Percentiles rank a stretch among this genome's conserved stretches.
Conservation (phyloP, 768 basidiomycete species). For the Boletales sp. region DNA sequence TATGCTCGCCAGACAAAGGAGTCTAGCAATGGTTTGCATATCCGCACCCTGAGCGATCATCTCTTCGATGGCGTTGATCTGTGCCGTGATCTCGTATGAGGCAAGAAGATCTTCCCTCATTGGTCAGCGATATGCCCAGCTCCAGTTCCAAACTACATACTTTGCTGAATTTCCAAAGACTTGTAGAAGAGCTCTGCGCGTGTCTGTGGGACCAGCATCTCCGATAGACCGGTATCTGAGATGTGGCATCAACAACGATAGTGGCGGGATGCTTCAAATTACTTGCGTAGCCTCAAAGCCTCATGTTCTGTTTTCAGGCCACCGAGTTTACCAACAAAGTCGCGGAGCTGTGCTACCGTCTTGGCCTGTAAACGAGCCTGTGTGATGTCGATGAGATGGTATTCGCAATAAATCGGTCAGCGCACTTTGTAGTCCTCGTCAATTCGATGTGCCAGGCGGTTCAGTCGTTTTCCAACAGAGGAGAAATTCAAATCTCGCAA, state of each 20-base stretch:
- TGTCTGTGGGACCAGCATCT: slow-evolving; percentile 82
- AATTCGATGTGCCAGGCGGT: slow-evolving; percentile 74
- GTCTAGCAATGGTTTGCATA: slow-evolving; percentile 70
- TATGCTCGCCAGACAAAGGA: slow-evolving; percentile 84
- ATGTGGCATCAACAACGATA: slow-evolving; percentile 2
- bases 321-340: slow-evolving; percentile 94
- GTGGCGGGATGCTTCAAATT: neutral
- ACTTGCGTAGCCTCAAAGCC: slow-evolving; percentile 80
- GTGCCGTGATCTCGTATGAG: slow-evolving; percentile 78
- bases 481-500: slow-evolving; percentile 92
- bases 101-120: slow-evolving; percentile 76
- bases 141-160: slow-evolving; percentile 39
- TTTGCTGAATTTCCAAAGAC: slow-evolving; percentile 93
- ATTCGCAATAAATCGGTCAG: neutral
- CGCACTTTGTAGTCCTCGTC: slow-evolving; percentile 90
- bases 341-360: slow-evolving; percentile 85
- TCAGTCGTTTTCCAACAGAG: slow-evolving; percentile 77
- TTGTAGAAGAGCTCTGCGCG: slow-evolving; percentile 86
- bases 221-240: slow-evolving; percentile 91
- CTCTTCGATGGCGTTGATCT: slow-evolving; percentile 86
- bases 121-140: slow-evolving; percentile 7
- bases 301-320: slow-evolving; percentile 92
- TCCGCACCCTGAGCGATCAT: slow-evolving; percentile 85
- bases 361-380: slow-evolving; percentile 84
- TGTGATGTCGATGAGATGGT: neutral